A percentile compares a stretch with the other conserved stretches of the same genome.
Evolutionary conservation across 768 basidiomycete species (phyloP).

Genomic region (Trametes gibbosa): DNA sequence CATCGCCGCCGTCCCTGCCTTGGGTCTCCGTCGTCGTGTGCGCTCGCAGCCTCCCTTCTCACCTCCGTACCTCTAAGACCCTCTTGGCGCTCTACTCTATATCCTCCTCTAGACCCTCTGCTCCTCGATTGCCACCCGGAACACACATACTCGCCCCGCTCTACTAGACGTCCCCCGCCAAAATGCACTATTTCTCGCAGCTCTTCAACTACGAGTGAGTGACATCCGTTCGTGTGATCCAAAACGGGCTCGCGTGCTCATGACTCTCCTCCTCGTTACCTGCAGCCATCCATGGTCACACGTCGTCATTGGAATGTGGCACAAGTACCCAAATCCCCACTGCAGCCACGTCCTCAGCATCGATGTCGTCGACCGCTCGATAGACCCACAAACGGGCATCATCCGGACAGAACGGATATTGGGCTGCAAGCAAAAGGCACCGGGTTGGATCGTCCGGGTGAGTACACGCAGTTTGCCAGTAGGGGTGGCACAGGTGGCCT

Average conservation of each 20-base stretch:
- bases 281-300: slow-evolving; percentile 85
- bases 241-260: slow-evolving; percentile 13
- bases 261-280: slow-evolving; percentile 5
- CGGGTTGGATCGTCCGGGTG: slow-evolving; percentile 91
- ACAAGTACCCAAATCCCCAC: slow-evolving; percentile 94
- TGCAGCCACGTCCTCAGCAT: slow-evolving; percentile 86
- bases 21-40: slow-evolving; percentile 23
- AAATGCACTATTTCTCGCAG: slow-evolving; percentile 87
- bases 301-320: slow-evolving; percentile 91
- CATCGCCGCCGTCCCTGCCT: slow-evolving; percentile 14
- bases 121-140: not conserved
- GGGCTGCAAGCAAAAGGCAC: slow-evolving; percentile 91
- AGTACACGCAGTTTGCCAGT: slow-evolving; percentile 19
- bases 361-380: slow-evolving; percentile 81
- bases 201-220: slow-evolving; percentile 82
- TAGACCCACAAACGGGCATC: slow-evolving; percentile 82
- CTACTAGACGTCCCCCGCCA: not conserved
- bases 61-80: slow-evolving; percentile 16
- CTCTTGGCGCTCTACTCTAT: slow-evolving; percentile 15
- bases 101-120: slow-evolving; percentile 11
- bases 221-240: not conserved
- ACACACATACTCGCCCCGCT: not conserved
- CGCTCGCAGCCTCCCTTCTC: slow-evolving; percentile 10
- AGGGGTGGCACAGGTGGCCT: not conserved
- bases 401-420: slow-evolving; percentile 89